Base-by-base conservation (phyloP, 495 filamentous ascomycete species). In the Collariella sp. region DNA sequence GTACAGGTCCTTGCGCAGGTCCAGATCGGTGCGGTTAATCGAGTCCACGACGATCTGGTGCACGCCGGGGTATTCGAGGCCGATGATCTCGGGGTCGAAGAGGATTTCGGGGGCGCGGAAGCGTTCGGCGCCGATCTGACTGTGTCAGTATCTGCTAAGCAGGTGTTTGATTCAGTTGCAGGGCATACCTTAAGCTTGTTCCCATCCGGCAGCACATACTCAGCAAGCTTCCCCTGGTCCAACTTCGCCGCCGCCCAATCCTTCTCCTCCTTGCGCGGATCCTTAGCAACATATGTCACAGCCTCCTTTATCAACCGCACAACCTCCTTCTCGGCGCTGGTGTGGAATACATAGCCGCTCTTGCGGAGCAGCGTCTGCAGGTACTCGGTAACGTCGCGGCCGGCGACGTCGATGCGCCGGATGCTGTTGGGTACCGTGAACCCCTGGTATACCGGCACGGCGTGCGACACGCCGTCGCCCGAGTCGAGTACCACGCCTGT, bases 31-130 rank as follows among this genome's bases (percentile, higher is more conserved):
- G 54, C 93, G 83, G 66, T 85, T 90, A 65, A 99, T 97, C 24
- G 93, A 82, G 66, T 97, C 94, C 50, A 96, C 89, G 3, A 97
- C 90, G 53, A 97, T 95, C 70, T 97, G 91, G 67, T 97, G 93
- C 57, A 99, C 85, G 48, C 93, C 93, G 3, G 90, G 90, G 69
- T 95, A 99, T 73, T 99, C 93, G 46, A 96, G 84, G 7, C 93
- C 93, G 60, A 97, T 95, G 53, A 97, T 81, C 63, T 96, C 94
- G 11, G 93, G 93, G 62, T 97, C 88, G 75, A 99, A 99, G 18
- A 99, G 83, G 59, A 97, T 96, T 70, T 99, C 93, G 13, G 93
- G 90, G 15, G 93, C 93, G 54, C 91, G 83, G 79, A 96, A 97
- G 10, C 93, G 84, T 72, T 97, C 93, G 56, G 87, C 76, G 53